Conservation (phyloP, 305 asterid species). For the Solanum hybrid region DNA sequence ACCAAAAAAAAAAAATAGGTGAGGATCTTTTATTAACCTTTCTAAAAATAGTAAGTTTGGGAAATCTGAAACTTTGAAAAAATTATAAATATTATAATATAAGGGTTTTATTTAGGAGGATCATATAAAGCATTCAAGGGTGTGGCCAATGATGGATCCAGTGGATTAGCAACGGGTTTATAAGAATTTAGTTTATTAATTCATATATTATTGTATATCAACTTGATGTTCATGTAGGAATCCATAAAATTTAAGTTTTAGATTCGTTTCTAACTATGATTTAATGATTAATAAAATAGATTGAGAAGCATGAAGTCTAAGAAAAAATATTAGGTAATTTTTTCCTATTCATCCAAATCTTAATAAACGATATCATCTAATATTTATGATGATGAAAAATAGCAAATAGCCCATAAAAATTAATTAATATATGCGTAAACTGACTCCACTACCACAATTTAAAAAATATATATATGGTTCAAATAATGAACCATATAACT, state of each 20-base stretch:
- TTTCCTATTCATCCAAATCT: not conserved
- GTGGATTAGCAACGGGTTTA: not conserved
- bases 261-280: not conserved
- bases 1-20: no score
- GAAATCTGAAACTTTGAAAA: not conserved
- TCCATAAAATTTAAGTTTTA: not conserved
- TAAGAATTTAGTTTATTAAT: not conserved
- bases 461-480: not conserved
- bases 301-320: not conserved
- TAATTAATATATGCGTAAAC: not conserved
- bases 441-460: not conserved
- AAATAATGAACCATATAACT: not conserved
- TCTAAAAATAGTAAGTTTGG: not conserved
- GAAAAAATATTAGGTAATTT: not conserved
- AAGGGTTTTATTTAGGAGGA: not conserved
- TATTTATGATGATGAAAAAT: not conserved
- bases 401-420: not conserved
- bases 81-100: not conserved
- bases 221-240: not conserved
- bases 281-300: not conserved
- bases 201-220: not conserved
- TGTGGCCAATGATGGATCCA: not conserved
- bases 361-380: not conserved
- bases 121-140: not conserved
- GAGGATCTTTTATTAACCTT: not conserved